Percentiles rank a stretch among this genome's conserved stretches.
These are phyloP conservation scores for Cyberlindnera petersonii DNA, from an alignment of 805 yeast species.

Conservation along the genomic window DNA sequence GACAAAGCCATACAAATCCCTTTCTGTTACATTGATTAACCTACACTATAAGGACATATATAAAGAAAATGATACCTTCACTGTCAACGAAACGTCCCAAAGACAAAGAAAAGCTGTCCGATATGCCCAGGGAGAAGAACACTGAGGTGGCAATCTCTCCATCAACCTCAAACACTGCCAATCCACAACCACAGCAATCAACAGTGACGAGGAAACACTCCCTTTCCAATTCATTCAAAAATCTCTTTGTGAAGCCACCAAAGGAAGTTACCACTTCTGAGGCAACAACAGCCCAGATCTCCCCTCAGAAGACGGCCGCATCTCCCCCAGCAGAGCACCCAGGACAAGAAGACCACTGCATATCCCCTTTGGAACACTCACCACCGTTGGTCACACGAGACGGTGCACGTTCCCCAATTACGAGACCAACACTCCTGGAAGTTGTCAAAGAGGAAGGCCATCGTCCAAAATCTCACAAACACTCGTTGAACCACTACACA, in stretches of 20 bases:
- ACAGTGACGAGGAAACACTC: conserved; percentile 14
- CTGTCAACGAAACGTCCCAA: conserved; percentile 4
- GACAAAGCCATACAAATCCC: too few relatives aligned
- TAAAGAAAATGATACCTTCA: conserved; percentile 4
- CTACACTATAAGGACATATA: too few relatives aligned
- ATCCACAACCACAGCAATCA: background rate
- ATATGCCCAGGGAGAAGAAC: background rate
- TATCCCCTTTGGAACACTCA: conserved; percentile 4
- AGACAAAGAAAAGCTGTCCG: conserved; percentile 1
- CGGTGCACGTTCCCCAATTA: background rate
- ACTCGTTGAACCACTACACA: background rate
- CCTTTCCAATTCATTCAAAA: conserved; percentile 21
- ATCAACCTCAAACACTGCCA: background rate
- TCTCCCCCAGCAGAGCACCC: background rate
- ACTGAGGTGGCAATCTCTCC: background rate
- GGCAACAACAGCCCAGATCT: background rate
- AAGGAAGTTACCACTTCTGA: background rate
- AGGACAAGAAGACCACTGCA: background rate
- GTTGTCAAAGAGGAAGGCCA: conserved; percentile 4
- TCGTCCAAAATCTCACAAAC: background rate
- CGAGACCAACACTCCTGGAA: background rate
- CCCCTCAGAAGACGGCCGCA: background rate
- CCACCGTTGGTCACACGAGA: background rate
- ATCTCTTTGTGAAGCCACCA: conserved; percentile 20
- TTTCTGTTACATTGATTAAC: too few relatives aligned